These are phyloP conservation scores for Fusarium compactum DNA, from an alignment of 2,329 filamentous ascomycete genomes.

Conservation along the genomic window DNA sequence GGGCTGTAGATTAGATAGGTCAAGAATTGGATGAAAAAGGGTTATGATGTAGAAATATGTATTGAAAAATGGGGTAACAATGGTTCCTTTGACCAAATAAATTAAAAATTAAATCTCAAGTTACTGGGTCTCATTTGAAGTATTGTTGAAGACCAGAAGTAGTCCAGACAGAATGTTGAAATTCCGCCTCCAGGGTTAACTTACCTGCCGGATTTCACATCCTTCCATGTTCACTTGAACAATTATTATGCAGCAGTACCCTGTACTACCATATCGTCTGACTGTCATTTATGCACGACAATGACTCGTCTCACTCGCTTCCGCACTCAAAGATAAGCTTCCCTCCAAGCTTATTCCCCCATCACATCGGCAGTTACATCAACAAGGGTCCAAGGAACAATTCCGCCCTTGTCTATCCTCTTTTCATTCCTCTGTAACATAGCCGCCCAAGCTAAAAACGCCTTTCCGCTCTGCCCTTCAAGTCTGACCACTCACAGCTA, in stretches of 20 bases:
- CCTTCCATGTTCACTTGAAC: not conserved
- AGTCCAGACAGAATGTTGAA: not conserved
- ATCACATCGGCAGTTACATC: slow-evolving; percentile 5
- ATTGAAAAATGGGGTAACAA: not conserved
- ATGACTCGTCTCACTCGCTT: not conserved
- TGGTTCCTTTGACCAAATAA: not conserved
- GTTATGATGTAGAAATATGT: not conserved
- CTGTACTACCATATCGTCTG: too few relatives aligned
- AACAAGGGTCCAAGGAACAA: not conserved
- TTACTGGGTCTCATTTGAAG: too few relatives aligned
- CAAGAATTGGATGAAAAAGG: not conserved
- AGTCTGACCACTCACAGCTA: slow-evolving; percentile 12
- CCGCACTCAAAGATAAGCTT: slow-evolving; percentile 15
- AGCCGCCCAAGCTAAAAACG: slow-evolving; percentile 30
- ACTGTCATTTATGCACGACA: not conserved
- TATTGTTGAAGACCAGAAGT: not conserved
- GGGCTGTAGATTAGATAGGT: not conserved
- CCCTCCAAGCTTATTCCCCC: slow-evolving; percentile 19
- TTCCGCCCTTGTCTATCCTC: not conserved
- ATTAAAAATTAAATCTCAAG: not conserved
- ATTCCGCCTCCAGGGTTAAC: not conserved
- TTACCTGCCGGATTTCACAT: not conserved
- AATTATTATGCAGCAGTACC: not conserved
- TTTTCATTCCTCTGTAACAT: slow-evolving; percentile 1
- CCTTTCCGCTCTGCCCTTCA: not conserved